These are phyloP conservation scores for Penicillium sp. DNA, from an alignment of 2,329 filamentous ascomycete species.

Conservation along the genomic window DNA sequence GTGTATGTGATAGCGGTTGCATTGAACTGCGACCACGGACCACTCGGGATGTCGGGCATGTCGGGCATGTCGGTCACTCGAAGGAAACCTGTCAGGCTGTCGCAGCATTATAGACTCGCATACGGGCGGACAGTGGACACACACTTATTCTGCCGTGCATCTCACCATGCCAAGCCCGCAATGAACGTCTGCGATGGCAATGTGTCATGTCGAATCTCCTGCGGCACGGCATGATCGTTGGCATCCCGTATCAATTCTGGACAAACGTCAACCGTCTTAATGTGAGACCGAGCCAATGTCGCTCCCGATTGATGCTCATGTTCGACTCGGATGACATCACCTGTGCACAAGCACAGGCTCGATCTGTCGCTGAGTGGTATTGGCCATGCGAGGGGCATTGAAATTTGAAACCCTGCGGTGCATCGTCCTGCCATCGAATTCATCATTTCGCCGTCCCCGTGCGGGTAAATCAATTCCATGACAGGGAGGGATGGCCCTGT, in stretches of 20 bases:
- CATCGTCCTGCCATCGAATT: background rate
- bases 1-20: conserved; percentile 8
- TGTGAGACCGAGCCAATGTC: background rate
- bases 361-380: background rate
- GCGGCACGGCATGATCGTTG: background rate
- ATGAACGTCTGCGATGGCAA: conserved; percentile 5
- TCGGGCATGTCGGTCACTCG: background rate
- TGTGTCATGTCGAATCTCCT: conserved; percentile 1
- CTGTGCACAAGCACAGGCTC: background rate
- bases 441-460: conserved; percentile 11
- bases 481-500: conserved; percentile 26
- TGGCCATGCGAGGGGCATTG: background rate
- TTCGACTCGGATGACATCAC: background rate
- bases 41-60: conserved; percentile 2
- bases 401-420: conserved; percentile 3
- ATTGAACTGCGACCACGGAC: conserved; percentile 11
- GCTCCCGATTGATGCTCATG: background rate
- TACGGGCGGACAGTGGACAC: background rate
- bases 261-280: background rate
- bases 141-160: background rate
- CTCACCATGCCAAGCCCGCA: conserved; percentile 1
- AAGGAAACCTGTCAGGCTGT: background rate
- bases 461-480: conserved; percentile 22
- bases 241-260: background rate
- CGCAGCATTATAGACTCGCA: background rate